Evolutionary conservation across 192 early-diverging fungal species (phyloP).

Genomic region (Podochytrium sp.): DNA sequence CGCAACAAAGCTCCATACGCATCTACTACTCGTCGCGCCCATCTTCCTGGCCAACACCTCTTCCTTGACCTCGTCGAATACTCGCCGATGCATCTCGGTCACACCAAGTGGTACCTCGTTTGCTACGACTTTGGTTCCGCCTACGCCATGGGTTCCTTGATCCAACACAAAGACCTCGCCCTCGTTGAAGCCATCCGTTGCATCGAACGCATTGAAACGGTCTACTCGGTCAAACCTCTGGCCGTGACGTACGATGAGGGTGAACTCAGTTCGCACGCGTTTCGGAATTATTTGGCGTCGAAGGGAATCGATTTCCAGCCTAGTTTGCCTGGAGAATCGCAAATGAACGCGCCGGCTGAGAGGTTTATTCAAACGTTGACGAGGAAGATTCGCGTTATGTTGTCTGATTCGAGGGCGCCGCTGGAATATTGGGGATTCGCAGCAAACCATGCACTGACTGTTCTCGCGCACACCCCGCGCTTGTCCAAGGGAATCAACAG

Average conservation of each 20-base stretch:
- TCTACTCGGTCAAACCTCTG: background rate
- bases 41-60: background rate
- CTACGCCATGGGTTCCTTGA: background rate
- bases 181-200: background rate
- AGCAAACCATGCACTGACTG: background rate
- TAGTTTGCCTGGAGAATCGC: background rate
- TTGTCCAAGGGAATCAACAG: background rate
- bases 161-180: background rate
- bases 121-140: background rate
- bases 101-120: background rate
- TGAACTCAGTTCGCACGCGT: background rate
- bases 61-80: background rate
- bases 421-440: background rate
- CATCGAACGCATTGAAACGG: slow-evolving; percentile 2
- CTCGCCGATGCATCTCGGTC: background rate
- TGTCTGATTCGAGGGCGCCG: background rate
- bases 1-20: background rate
- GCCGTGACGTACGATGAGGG: background rate
- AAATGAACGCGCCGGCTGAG: slow-evolving; percentile 8
- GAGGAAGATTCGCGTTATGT: background rate
- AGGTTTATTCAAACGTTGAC: background rate
- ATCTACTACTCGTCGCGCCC: background rate
- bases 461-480: background rate
- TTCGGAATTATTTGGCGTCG: background rate
- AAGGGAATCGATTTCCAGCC: background rate